Evolutionary conservation across 305 asterid species (phyloP).

Genomic region (Coffea humblotiana): DNA sequence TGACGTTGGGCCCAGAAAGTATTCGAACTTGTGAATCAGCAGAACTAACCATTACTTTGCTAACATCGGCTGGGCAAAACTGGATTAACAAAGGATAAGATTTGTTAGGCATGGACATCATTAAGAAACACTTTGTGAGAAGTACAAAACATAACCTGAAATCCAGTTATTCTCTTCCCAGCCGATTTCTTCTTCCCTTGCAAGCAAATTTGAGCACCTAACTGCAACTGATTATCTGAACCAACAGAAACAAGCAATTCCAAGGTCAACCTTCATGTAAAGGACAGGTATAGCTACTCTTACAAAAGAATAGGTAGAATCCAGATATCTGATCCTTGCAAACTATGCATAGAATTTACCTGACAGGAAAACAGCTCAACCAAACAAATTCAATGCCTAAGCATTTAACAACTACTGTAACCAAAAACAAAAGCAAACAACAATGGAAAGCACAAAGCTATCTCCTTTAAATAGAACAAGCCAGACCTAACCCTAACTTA

Average conservation of each 20-base stretch:
- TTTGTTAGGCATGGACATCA: slow-evolving; percentile 2
- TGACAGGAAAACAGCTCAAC: not conserved
- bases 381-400: too few species aligned
- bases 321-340: not conserved
- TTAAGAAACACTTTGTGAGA: too few species aligned
- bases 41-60: slow-evolving; percentile 74
- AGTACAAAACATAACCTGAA: slow-evolving; percentile 46
- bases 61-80: slow-evolving; percentile 71
- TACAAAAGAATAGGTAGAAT: not conserved
- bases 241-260: slow-evolving; percentile 3
- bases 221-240: slow-evolving; percentile 55
- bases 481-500: not conserved
- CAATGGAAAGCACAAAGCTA: not conserved
- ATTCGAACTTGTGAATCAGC: slow-evolving; percentile 74
- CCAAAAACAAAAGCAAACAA: not conserved
- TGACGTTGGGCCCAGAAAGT: slow-evolving; percentile 51
- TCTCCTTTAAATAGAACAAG: not conserved
- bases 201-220: slow-evolving; percentile 58
- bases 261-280: not conserved
- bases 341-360: not conserved
- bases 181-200: slow-evolving; percentile 59
- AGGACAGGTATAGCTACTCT: not conserved
- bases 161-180: slow-evolving; percentile 72
- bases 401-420: not conserved
- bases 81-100: slow-evolving; percentile 22